These are phyloP conservation scores for Podospora bellae-mahoneyi DNA, from an alignment of 495 filamentous ascomycete species.

Conservation along the genomic window DNA sequence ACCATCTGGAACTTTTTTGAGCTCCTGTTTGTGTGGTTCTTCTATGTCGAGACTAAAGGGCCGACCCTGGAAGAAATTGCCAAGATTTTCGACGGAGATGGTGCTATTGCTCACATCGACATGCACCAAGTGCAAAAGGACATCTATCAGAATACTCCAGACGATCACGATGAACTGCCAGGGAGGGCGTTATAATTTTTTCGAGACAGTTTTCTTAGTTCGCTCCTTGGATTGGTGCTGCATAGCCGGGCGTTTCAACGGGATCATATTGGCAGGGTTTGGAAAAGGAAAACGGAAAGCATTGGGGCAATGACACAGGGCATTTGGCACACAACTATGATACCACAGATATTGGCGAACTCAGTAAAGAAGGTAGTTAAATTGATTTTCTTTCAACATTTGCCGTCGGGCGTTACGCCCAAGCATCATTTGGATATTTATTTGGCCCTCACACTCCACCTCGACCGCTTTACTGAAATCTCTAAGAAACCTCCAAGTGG, in stretches of 20 bases:
- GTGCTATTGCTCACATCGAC: constrained; percentile 50
- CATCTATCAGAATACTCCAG: constrained; percentile 35
- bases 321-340: not conserved
- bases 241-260: not conserved
- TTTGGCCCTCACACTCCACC: constrained; percentile 21
- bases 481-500: constrained; percentile 53
- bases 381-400: not conserved
- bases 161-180: constrained; percentile 29
- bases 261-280: not conserved
- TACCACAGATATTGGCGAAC: not conserved
- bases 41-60: constrained; percentile 64
- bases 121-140: constrained; percentile 48
- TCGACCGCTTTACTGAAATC: constrained; percentile 48
- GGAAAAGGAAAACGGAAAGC: not conserved
- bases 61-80: constrained; percentile 63
- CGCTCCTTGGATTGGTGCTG: not conserved
- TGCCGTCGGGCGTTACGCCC: no score
- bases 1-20: constrained; percentile 58
- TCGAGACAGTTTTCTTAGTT: not conserved
- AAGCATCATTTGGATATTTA: not conserved
- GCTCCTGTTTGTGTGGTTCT: constrained; percentile 61
- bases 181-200: constrained; percentile 16
- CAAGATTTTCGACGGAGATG: constrained; percentile 56
- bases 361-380: not conserved
- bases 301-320: not conserved